phyloP scores from a whole-genome alignment of 345 rosid species.

The Dipteronia dyeriana region DNA sequence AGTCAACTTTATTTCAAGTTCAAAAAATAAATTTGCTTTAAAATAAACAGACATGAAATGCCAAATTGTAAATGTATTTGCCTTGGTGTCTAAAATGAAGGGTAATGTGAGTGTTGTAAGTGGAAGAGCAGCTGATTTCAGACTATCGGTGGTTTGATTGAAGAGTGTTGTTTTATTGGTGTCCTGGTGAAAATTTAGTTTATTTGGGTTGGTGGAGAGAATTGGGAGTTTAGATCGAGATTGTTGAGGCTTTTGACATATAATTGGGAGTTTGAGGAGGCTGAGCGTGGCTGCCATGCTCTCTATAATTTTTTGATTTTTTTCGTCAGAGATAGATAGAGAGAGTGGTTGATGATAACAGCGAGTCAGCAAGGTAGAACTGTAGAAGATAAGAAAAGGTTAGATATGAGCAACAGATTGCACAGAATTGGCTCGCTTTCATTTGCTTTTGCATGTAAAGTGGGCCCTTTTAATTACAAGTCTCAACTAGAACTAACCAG shows the following conservation, averaged over 20 bases:
- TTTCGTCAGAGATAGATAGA: too few relatives aligned
- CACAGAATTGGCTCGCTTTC: background rate
- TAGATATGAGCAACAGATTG: background rate
- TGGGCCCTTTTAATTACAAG: background rate
- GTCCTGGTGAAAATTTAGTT: constrained; percentile 15
- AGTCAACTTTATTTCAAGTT: background rate
- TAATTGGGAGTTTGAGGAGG: constrained; percentile 46
- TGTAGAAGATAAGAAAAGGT: constrained; percentile 15
- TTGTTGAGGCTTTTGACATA: constrained; percentile 25
- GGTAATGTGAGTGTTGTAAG: constrained; percentile 60
- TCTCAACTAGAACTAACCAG: too few relatives aligned
- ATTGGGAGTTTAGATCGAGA: constrained; percentile 16
- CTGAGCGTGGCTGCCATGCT: constrained; percentile 76
- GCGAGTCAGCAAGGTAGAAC: too few relatives aligned
- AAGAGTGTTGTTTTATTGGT: constrained; percentile 21
- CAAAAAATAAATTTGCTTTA: background rate
- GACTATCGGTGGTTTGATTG: constrained; percentile 28
- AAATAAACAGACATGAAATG: background rate
- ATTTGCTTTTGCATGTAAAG: background rate
- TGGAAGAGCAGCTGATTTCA: constrained; percentile 58
- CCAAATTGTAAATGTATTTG: background rate
- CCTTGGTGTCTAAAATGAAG: constrained; percentile 66
- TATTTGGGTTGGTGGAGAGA: constrained; percentile 23
- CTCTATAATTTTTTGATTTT: background rate
- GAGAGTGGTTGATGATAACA: background rate